Percentiles rank a stretch among this genome's conserved stretches.
Evolutionary conservation across 2,329 filamentous ascomycete species (phyloP).

Genomic region (Emydomyces testavorans): DNA sequence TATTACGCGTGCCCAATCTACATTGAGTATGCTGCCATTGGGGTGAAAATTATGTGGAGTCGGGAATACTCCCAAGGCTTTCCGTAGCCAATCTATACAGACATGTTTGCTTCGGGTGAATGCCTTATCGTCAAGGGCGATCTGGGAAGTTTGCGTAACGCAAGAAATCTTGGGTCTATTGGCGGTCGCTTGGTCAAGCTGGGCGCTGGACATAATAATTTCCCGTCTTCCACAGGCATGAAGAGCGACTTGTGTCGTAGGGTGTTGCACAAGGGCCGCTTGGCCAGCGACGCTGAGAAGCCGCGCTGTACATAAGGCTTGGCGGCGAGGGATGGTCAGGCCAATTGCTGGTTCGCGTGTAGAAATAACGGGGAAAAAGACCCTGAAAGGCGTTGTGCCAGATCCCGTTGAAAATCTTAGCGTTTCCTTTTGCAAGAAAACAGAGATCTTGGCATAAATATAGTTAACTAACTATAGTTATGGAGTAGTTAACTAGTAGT

Average conservation of each 20-base stretch:
- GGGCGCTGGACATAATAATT: background rate
- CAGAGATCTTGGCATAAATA: constrained; percentile 1
- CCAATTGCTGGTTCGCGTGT: background rate
- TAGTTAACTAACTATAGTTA: no score
- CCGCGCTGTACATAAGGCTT: constrained; percentile 5
- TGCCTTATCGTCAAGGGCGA: background rate
- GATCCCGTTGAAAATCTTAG: background rate
- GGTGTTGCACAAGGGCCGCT: constrained; percentile 10
- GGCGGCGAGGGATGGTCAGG: constrained; percentile 5
- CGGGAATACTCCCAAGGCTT: background rate
- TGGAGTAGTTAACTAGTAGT: no score
- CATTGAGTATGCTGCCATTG: constrained; percentile 15
- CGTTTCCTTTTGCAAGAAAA: background rate
- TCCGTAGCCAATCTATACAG: background rate
- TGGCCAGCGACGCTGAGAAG: constrained; percentile 3
- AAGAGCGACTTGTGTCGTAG: background rate
- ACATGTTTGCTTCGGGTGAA: background rate
- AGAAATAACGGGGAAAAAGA: background rate
- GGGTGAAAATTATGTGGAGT: constrained; percentile 13
- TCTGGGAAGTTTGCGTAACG: constrained; percentile 3
- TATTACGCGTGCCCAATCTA: constrained; percentile 25
- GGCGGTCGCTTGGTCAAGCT: background rate
- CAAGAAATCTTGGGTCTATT: background rate
- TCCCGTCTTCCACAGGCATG: background rate
- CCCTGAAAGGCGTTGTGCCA: constrained; percentile 2